Percentiles rank a stretch among this genome's conserved stretches.
Evolutionary conservation across 148 eudicot genomes (phyloP).

Genomic region (Selenicereus undatus): DNA sequence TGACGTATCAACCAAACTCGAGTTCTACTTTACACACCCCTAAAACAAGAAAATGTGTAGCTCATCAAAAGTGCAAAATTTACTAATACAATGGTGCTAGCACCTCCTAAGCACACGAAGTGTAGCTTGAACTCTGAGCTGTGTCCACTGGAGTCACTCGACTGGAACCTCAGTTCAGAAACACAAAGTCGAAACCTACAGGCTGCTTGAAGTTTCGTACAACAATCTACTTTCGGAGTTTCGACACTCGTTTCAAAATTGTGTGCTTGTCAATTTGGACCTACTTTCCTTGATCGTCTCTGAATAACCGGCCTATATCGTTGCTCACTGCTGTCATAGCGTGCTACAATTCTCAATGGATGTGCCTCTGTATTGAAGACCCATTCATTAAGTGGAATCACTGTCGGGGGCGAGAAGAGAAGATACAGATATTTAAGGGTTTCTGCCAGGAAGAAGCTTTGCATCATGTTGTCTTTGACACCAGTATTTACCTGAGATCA

Average conservation of each 20-base stretch:
- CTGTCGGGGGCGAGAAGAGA: constrained; percentile 73
- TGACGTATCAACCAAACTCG: background rate
- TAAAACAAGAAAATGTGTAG: background rate
- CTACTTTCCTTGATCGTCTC: constrained; percentile 65
- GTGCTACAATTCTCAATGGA: constrained; percentile 65
- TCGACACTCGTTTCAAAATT: constrained; percentile 16
- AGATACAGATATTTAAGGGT: constrained; percentile 83
- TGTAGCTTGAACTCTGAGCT: background rate
- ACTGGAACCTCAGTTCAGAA: constrained; percentile 7
- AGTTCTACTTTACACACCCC: constrained; percentile 23
- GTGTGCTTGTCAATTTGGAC: constrained; percentile 37
- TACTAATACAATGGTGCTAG: constrained; percentile 5
- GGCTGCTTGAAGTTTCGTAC: background rate
- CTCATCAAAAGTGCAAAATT: background rate
- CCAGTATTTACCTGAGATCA: constrained; percentile 67
- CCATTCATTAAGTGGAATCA: constrained; percentile 76
- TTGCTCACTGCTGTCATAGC: constrained; percentile 29
- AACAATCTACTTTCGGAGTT: constrained; percentile 13
- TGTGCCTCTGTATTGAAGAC: constrained; percentile 94
- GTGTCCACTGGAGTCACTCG: background rate
- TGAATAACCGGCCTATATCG: constrained; percentile 39
- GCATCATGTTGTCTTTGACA: constrained; percentile 91
- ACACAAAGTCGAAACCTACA: background rate
- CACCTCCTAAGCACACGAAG: background rate
- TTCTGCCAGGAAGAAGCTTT: constrained; percentile 89